Conservation (phyloP, 768 basidiomycete species). For the Boletus rufocinnamomeus region DNA sequence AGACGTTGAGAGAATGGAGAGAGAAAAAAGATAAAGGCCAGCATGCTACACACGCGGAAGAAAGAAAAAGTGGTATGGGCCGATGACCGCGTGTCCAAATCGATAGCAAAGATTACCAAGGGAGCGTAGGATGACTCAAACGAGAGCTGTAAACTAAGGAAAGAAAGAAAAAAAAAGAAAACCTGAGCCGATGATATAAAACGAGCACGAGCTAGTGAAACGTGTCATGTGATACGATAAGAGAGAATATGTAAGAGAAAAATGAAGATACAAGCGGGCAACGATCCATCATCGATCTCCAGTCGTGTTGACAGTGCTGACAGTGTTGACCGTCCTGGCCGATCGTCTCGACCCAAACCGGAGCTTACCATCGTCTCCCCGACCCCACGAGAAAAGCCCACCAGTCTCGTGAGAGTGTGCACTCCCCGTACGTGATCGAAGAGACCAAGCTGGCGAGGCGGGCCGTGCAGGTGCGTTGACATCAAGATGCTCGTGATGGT, state of each 20-base stretch:
- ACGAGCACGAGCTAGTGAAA: slow-evolving; percentile 8
- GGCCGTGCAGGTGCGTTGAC: slow-evolving; percentile 55
- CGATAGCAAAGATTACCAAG: slow-evolving; percentile 35
- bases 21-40: slow-evolving; percentile 22
- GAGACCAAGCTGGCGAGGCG: slow-evolving; percentile 81
- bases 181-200: slow-evolving; percentile 8
- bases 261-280: neutral
- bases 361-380: slow-evolving; percentile 62
- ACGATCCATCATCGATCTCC: slow-evolving; percentile 27
- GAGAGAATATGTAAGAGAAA: neutral
- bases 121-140: slow-evolving; percentile 32
- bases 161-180: neutral
- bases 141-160: slow-evolving; percentile 20
- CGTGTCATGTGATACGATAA: neutral
- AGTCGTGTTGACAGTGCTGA: slow-evolving; percentile 17
- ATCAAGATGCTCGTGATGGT: slow-evolving; percentile 61
- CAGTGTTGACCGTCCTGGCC: slow-evolving; percentile 39
- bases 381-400: slow-evolving; percentile 69
- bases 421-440: slow-evolving; percentile 80
- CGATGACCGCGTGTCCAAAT: slow-evolving; percentile 17
- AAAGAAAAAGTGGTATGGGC: slow-evolving; percentile 9
- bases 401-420: slow-evolving; percentile 66
- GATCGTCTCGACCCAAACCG: slow-evolving; percentile 75
- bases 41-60: slow-evolving; percentile 32
- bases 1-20: neutral